A percentile compares a stretch with the other conserved stretches of the same genome.
These are phyloP conservation scores for Purshia tridentata DNA, from an alignment of 306 rosid species.

Conservation along the genomic window DNA sequence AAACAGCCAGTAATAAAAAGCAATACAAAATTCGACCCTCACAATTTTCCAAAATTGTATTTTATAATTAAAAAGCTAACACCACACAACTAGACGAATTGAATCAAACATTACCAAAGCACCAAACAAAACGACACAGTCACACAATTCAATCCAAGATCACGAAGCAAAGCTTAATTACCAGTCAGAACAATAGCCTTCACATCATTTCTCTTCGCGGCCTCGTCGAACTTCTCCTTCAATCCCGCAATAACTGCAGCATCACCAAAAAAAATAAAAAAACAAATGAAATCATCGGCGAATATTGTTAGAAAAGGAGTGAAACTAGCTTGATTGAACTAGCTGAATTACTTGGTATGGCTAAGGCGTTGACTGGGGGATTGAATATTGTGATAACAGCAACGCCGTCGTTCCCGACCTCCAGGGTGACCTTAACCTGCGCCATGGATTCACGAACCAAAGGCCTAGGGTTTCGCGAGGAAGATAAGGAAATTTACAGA, in stretches of 20 bases:
- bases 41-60: not conserved
- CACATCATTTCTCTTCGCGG: constrained; percentile 74
- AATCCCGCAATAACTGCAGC: constrained; percentile 56
- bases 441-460: constrained; percentile 45
- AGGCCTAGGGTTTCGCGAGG: not conserved
- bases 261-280: not conserved
- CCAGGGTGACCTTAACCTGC: constrained; percentile 60
- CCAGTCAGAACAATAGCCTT: constrained; percentile 90
- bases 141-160: not conserved
- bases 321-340: constrained; percentile 15
- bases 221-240: constrained; percentile 77
- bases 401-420: constrained; percentile 89
- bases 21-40: constrained; percentile 4
- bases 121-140: not conserved
- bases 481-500: not conserved
- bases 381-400: constrained; percentile 78
- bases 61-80: not conserved
- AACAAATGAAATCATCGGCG: not conserved
- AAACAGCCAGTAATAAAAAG: not conserved
- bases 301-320: not conserved
- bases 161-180: constrained; percentile 21
- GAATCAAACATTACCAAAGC: not conserved
- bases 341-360: constrained; percentile 62
- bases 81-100: not conserved
- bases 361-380: constrained; percentile 95